phyloP scores from a whole-genome alignment of 768 basidiomycete genomes.

The Pleurotus tuber-regium region DNA sequence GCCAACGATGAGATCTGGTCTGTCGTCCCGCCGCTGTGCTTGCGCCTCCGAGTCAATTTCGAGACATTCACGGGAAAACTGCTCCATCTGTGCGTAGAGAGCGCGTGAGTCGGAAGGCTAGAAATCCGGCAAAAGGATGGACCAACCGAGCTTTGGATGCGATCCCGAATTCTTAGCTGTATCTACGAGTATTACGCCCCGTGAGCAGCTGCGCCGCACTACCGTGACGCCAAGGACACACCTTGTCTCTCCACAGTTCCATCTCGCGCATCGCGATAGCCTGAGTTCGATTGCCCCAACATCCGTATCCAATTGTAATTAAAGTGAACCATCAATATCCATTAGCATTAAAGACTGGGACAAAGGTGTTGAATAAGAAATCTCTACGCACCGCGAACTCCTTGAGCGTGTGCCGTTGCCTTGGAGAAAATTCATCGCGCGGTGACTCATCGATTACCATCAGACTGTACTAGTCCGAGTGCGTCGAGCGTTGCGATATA shows the following conservation, averaged over 20 bases:
- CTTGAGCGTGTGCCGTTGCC: conserved; percentile 88
- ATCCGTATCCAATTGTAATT: conserved; percentile 10
- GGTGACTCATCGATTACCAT: conserved; percentile 85
- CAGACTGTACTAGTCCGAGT: conserved; percentile 57
- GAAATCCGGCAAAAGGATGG: not conserved
- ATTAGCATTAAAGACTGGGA: not conserved
- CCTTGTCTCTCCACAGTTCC: conserved; percentile 95
- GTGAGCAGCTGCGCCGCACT: no score
- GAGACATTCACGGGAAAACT: conserved; percentile 91
- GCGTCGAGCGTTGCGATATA: no score
- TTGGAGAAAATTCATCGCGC: conserved; percentile 79
- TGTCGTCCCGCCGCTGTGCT: conserved; percentile 26
- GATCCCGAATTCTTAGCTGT: conserved; percentile 85
- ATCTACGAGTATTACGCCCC: conserved; percentile 66
- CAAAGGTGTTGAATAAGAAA: conserved; percentile 5
- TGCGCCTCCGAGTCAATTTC: conserved; percentile 75
- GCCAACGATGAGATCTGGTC: conserved; percentile 33
- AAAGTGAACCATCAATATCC: not conserved
- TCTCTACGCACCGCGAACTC: conserved; percentile 72
- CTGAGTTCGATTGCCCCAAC: conserved; percentile 27
- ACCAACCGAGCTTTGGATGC: conserved; percentile 84
- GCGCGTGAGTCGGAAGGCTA: not conserved
- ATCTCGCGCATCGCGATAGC: conserved; percentile 93
- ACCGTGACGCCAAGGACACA: no score
- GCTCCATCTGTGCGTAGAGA: conserved; percentile 68